Conservation (phyloP, 2,329 filamentous ascomycete genomes). For the Lasiodiplodia sp. region DNA sequence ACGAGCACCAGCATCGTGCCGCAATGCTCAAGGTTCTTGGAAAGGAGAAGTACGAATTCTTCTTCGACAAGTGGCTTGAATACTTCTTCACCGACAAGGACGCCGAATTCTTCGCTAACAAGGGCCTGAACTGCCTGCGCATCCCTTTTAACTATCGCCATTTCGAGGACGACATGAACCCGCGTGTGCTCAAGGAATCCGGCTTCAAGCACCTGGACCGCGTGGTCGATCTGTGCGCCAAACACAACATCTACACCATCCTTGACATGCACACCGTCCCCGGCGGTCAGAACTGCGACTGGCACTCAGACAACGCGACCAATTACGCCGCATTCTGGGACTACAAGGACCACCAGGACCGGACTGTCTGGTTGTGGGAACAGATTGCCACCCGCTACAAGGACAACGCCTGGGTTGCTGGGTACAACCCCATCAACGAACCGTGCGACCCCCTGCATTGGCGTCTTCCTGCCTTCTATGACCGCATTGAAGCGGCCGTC, state of each 20-base stretch:
- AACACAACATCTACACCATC: constrained; percentile 59
- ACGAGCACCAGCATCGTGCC: constrained; percentile 63
- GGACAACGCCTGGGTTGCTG: constrained; percentile 52
- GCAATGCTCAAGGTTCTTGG: constrained; percentile 63
- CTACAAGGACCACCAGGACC: constrained; percentile 59
- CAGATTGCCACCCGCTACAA: constrained; percentile 54
- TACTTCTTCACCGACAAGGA: constrained; percentile 68
- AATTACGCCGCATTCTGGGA: constrained; percentile 60
- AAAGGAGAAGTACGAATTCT: constrained; percentile 62
- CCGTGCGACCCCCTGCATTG: constrained; percentile 57
- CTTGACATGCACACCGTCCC: constrained; percentile 44
- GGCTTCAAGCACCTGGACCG: constrained; percentile 61
- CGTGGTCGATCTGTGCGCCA: constrained; percentile 57
- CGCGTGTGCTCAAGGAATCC: constrained; percentile 54
- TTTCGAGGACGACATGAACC: constrained; percentile 62
- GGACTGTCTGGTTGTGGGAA: constrained; percentile 59
- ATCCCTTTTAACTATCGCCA: constrained; percentile 69
- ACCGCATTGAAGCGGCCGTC: constrained; percentile 56
- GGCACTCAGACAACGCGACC: constrained; percentile 38
- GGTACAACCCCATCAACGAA: constrained; percentile 61
- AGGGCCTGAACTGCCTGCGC: constrained; percentile 65
- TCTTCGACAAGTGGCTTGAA: constrained; percentile 63
- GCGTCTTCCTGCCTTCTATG: constrained; percentile 56
- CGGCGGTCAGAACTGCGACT: constrained; percentile 15
- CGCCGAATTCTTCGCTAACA: constrained; percentile 63